Base-by-base conservation (phyloP, 306 rosid species). In the Vigna mungo region DNA sequence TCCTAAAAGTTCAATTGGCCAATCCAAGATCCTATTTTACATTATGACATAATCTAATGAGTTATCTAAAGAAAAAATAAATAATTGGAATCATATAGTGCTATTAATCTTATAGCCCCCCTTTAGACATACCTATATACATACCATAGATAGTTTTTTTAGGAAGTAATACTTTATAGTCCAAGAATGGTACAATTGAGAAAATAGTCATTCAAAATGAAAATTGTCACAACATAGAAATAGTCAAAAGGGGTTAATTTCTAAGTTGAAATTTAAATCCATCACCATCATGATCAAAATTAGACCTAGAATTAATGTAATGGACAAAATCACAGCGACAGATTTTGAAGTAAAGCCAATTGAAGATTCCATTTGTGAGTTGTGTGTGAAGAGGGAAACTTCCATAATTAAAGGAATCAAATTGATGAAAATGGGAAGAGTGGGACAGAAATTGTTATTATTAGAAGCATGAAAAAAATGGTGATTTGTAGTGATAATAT, bases 401-500 rank as follows among this genome's bases (percentile, higher is more conserved):
- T 17, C 54, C 30, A 63, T 39, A 39, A 54, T 73, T 55, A 18
- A 36, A 54, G 63, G 68, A 72, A 54, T n/a, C 18, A 52, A 47
- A 53, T 77, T 52, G 13, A 55, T 64, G 67, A 54, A 67, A 68
- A 64, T 41, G 43, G 74, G 46, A 56, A 52, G 36, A 62, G 75
- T 80, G 80, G 76, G 84, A 20, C 12, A 55, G 21, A 56, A 56
- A 54, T 47, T 74, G 27, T n/a, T 81, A 68, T n/a, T 81, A 68
- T 20, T 23, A 74, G 39, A 74, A 9, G 46, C 46, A 41, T 41
- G 70, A 60, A n/a, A 51, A 52, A 67, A 81, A 30, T 44, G 18
- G 16, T 15, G 43, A 39, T 52, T 6, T 0, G 8, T 32, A 32
- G 13, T 16, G 53, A 49, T 44, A 12, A 14, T 20, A 4, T 63